These are phyloP conservation scores for Mycena haematopus DNA, from an alignment of 768 basidiomycete species.

Conservation along the genomic window DNA sequence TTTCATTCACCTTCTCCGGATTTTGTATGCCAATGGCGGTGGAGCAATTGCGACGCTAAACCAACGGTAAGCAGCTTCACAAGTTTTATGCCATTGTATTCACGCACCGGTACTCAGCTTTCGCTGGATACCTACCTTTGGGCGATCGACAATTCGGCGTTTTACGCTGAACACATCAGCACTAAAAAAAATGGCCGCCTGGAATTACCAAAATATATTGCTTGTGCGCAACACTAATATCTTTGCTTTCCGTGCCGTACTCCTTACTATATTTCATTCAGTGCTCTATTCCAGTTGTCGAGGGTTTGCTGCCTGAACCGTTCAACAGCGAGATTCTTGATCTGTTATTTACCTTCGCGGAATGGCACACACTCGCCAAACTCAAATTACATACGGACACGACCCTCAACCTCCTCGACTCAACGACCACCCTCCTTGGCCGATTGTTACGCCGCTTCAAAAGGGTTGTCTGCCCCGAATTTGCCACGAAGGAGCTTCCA, in stretches of 20 bases:
- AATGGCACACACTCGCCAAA: constrained; percentile 44
- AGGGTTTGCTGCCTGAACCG: constrained; percentile 39
- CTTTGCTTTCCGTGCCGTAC: background rate
- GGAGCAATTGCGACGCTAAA: background rate
- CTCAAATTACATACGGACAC: constrained; percentile 39
- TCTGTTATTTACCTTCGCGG: constrained; percentile 39
- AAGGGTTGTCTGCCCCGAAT: constrained; percentile 32
- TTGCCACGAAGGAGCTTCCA: constrained; percentile 43
- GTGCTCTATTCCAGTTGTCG: constrained; percentile 45
- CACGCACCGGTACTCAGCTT: constrained; percentile 4
- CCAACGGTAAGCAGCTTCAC: background rate
- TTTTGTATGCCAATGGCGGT: background rate
- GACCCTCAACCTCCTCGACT: constrained; percentile 32
- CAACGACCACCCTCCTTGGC: constrained; percentile 35
- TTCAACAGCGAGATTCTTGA: constrained; percentile 39
- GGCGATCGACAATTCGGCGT: constrained; percentile 27
- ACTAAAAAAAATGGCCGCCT: constrained; percentile 32
- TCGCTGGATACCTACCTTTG: constrained; percentile 19
- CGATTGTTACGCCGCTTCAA: constrained; percentile 38
- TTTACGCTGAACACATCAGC: constrained; percentile 33
- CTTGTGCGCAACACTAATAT: constrained; percentile 29
- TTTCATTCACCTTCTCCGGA: constrained; percentile 31
- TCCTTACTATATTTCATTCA: constrained; percentile 20
- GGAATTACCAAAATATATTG: constrained; percentile 37
- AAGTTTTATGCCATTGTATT: background rate